Evolutionary conservation across 345 rosid species (phyloP).

Genomic region (Euphorbia tirucalli): DNA sequence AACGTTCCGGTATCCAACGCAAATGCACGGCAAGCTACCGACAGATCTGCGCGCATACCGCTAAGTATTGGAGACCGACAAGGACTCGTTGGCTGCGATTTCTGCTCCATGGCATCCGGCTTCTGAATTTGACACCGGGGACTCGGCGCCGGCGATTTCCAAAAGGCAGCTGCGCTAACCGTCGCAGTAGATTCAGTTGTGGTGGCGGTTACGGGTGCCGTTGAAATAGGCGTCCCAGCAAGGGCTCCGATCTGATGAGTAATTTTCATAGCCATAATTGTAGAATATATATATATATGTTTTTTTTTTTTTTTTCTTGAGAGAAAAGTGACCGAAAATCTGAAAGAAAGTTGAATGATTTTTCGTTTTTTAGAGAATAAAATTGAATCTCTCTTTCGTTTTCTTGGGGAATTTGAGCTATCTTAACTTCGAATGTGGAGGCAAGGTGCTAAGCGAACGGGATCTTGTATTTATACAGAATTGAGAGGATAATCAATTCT

Average conservation of each 20-base stretch:
- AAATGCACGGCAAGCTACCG: slow-evolving; percentile 64
- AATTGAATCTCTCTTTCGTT: no score
- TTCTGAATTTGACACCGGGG: slow-evolving; percentile 34
- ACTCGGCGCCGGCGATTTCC: slow-evolving; percentile 44
- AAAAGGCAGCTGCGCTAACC: slow-evolving; percentile 48
- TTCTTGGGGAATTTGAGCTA: neutral
- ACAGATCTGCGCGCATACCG: slow-evolving; percentile 54
- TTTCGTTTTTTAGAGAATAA: no score
- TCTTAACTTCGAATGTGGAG: neutral
- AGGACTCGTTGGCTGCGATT: slow-evolving; percentile 69
- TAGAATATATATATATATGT: no score
- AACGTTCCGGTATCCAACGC: slow-evolving; percentile 26
- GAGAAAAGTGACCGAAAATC: neutral
- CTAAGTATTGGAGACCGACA: slow-evolving; percentile 48
- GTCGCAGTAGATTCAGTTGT: slow-evolving; percentile 37
- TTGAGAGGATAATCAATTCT: slow-evolving; percentile 29
- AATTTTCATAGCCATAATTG: slow-evolving; percentile 62
- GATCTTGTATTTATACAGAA: slow-evolving; percentile 26
- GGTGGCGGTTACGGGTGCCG: slow-evolving; percentile 26
- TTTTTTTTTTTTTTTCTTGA: slow-evolving; percentile 11
- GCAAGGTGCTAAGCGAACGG: neutral
- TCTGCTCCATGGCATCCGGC: slow-evolving; percentile 24
- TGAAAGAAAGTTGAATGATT: neutral
- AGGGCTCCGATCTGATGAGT: slow-evolving; percentile 71
- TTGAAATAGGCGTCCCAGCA: slow-evolving; percentile 45